Evolutionary conservation across 768 basidiomycete genomes (phyloP).

Genomic region (Calvatia gigantea): DNA sequence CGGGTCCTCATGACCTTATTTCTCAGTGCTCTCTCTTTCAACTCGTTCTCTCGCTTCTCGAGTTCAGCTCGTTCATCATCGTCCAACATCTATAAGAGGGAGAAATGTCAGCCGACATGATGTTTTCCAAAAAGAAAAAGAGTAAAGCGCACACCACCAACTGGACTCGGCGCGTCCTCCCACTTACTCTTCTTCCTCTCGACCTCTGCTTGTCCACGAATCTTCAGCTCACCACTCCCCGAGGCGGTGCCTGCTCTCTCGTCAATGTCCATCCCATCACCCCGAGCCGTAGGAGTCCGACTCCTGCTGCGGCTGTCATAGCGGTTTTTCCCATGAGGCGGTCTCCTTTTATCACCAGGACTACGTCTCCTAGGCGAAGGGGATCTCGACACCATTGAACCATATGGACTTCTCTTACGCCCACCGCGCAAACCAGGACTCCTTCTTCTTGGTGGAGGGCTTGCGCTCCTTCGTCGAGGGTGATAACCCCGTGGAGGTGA

Average conservation of each 20-base stretch:
- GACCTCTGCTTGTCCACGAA: constrained; percentile 67
- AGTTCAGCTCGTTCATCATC: constrained; percentile 40
- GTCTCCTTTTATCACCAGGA: constrained; percentile 20
- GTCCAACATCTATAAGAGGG: constrained; percentile 17
- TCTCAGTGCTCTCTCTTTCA: constrained; percentile 77
- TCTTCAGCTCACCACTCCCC: constrained; percentile 52
- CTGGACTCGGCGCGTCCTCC: constrained; percentile 35
- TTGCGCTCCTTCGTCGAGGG: constrained; percentile 43
- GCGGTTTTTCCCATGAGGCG: constrained; percentile 13
- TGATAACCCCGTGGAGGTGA: constrained; percentile 36
- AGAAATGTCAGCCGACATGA: constrained; percentile 13
- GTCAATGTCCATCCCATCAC: constrained; percentile 36
- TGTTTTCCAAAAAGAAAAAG: constrained; percentile 8
- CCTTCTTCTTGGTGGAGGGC: constrained; percentile 31
- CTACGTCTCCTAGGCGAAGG: constrained; percentile 29
- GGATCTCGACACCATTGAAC: constrained; percentile 22
- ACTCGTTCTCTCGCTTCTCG: constrained; percentile 68
- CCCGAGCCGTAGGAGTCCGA: constrained; percentile 23
- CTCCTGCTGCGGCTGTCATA: constrained; percentile 25
- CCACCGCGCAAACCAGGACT: constrained; percentile 27
- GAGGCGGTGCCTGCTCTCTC: constrained; percentile 17
- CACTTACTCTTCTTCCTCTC: constrained; percentile 53
- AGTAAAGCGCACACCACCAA: constrained; percentile 24
- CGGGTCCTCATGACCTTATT: constrained; percentile 78
- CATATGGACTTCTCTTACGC: constrained; percentile 22